Percentiles rank a stretch among this genome's conserved stretches.
phyloP scores from a whole-genome alignment of 306 rosid genomes.

The Lotus japonicus region DNA sequence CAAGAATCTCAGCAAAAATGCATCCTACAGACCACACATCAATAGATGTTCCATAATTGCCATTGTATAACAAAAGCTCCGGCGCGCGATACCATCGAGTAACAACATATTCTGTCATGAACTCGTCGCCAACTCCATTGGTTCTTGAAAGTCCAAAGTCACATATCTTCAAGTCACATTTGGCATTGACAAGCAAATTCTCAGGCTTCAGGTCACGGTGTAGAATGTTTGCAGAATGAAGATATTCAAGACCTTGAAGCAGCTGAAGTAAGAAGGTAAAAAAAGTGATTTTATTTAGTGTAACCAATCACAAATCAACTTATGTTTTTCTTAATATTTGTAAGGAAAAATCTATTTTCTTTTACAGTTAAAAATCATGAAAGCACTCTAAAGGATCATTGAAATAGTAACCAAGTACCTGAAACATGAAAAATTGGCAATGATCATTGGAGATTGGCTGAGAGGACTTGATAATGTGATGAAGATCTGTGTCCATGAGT shows the following conservation, averaged over 20 bases:
- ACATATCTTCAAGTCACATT: conserved; percentile 75
- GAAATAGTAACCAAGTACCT: too few relatives aligned
- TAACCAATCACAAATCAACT: too few relatives aligned
- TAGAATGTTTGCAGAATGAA: conserved; percentile 78
- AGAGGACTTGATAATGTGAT: conserved; percentile 63
- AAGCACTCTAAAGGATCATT: too few relatives aligned
- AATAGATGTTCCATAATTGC: conserved; percentile 79
- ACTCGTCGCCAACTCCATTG: conserved; percentile 46
- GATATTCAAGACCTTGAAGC: conserved; percentile 80
- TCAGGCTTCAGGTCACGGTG: conserved; percentile 91
- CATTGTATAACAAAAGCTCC: conserved; percentile 68
- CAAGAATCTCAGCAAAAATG: conserved; percentile 89
- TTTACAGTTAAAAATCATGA: too few relatives aligned
- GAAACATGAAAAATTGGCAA: conserved; percentile 75
- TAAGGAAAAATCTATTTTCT: too few relatives aligned
- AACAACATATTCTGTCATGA: conserved; percentile 91
- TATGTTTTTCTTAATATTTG: too few relatives aligned
- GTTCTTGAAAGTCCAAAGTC: conserved; percentile 88
- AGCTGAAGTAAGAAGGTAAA: too few relatives aligned
- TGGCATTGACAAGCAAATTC: conserved; percentile 72
- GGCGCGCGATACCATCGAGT: conserved; percentile 96
- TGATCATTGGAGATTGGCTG: conserved; percentile 66
- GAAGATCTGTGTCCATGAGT: conserved; percentile 92
- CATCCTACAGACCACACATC: conserved; percentile 97
- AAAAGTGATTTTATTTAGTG: too few relatives aligned